Conservation (phyloP, 768 basidiomycete species). For the Tephrocybe sp. region DNA sequence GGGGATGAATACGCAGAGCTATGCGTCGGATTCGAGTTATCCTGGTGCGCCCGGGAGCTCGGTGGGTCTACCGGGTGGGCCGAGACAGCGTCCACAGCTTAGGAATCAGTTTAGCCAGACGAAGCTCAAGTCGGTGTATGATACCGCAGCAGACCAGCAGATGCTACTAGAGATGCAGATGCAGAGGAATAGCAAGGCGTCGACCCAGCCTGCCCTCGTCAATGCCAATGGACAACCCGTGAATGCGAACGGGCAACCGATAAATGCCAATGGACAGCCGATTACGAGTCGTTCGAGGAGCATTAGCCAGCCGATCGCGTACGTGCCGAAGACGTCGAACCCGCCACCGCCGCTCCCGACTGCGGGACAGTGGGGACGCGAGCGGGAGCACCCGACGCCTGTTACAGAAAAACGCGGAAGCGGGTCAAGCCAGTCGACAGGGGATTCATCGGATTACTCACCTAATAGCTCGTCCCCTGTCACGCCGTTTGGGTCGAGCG, state of each 20-base stretch:
- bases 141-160: conserved; percentile 35
- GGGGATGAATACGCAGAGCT: conserved; percentile 41
- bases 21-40: conserved; percentile 45
- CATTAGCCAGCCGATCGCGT: conserved; percentile 77
- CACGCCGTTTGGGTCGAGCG: conserved; percentile 89
- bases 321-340: conserved; percentile 56
- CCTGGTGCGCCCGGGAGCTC: conserved; percentile 25
- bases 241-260: conserved; percentile 25
- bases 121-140: conserved; percentile 54
- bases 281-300: conserved; percentile 64
- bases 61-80: conserved; percentile 20
- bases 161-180: conserved; percentile 13
- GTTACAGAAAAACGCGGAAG: conserved; percentile 72
- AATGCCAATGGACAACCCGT: conserved; percentile 29
- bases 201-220: conserved; percentile 23
- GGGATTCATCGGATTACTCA: conserved; percentile 75
- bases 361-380: conserved; percentile 42
- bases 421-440: conserved; percentile 82
- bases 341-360: conserved; percentile 51
- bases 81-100: conserved; percentile 44
- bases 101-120: conserved; percentile 75
- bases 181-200: conserved; percentile 25
- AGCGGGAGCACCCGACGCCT: conserved; percentile 38
- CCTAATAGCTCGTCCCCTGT: conserved; percentile 85
- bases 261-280: conserved; percentile 26